phyloP scores from a whole-genome alignment of 83 land plant genomes.

The Thuja plicata region DNA sequence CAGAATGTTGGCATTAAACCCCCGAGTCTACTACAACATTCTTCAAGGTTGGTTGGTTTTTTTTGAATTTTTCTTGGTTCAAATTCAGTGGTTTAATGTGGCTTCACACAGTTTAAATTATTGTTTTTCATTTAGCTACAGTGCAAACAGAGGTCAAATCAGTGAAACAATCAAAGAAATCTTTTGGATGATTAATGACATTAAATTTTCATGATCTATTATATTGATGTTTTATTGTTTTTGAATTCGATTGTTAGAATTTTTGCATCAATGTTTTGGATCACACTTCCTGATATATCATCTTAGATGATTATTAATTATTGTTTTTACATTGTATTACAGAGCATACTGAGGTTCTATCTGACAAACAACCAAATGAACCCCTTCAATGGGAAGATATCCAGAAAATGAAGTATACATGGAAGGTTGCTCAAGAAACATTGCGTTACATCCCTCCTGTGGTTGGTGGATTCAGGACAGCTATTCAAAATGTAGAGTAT shows the following conservation, averaged over 20 bases:
- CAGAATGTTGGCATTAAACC: conserved; percentile 24
- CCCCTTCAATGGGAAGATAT: conserved; percentile 33
- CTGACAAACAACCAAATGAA: conserved; percentile 19
- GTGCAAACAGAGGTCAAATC: no score
- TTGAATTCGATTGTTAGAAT: no score
- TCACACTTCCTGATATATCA: no score
- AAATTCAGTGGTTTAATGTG: not conserved
- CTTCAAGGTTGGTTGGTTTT: conserved; percentile 21
- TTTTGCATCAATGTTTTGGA: no score
- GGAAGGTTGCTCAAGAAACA: conserved; percentile 49
- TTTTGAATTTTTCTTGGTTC: no score
- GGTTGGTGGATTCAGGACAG: conserved; percentile 43
- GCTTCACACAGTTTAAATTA: no score
- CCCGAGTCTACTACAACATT: conserved; percentile 20
- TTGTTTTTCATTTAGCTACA: no score
- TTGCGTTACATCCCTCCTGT: conserved; percentile 42
- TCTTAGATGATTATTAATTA: no score
- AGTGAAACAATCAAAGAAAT: no score
- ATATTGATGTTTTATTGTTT: no score
- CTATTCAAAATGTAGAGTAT: conserved; percentile 34
- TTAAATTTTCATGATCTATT: no score
- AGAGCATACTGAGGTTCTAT: conserved; percentile 30
- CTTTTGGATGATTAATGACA: no score
- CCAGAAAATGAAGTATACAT: conserved; percentile 49
- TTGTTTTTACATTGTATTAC: not conserved